Evolutionary conservation across 768 basidiomycete species (phyloP).

Genomic region (Mrakia hoshinonis): DNA sequence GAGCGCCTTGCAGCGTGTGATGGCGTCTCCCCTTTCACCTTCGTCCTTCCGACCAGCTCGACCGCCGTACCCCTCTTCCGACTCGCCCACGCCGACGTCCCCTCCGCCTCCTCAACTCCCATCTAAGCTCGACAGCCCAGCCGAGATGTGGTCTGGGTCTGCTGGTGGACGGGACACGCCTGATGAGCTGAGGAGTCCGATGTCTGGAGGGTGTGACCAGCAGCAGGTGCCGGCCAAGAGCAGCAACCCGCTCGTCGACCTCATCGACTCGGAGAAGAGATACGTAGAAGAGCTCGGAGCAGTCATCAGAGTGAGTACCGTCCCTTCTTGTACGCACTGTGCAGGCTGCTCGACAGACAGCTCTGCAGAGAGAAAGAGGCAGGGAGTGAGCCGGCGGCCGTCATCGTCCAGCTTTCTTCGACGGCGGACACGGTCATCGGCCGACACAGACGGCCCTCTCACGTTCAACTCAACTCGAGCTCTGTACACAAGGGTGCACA

Average conservation of each 20-base stretch:
- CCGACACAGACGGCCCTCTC: too few species aligned
- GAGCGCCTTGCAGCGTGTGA: background rate
- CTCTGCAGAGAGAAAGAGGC: background rate
- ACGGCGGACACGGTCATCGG: too few species aligned
- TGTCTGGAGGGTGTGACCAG: background rate
- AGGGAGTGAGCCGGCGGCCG: background rate
- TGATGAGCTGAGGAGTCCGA: background rate
- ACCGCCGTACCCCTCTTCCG: constrained; percentile 10
- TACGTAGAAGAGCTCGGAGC: constrained; percentile 86
- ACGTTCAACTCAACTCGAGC: too few species aligned
- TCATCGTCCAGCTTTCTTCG: background rate
- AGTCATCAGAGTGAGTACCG: constrained; percentile 69
- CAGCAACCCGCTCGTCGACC: constrained; percentile 72
- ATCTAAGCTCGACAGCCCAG: background rate
- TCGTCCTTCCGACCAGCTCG: background rate
- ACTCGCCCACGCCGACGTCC: background rate
- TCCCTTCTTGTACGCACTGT: constrained; percentile 16
- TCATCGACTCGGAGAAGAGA: constrained; percentile 83
- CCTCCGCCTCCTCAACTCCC: background rate
- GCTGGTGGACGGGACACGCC: background rate
- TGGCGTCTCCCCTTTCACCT: constrained; percentile 1
- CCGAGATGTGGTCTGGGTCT: background rate
- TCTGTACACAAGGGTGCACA: too few species aligned
- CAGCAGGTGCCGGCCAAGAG: background rate
- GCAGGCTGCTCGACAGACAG: background rate